These are phyloP conservation scores for Aspergillus terreus DNA, from an alignment of 2,329 filamentous ascomycete genomes.

Conservation along the genomic window DNA sequence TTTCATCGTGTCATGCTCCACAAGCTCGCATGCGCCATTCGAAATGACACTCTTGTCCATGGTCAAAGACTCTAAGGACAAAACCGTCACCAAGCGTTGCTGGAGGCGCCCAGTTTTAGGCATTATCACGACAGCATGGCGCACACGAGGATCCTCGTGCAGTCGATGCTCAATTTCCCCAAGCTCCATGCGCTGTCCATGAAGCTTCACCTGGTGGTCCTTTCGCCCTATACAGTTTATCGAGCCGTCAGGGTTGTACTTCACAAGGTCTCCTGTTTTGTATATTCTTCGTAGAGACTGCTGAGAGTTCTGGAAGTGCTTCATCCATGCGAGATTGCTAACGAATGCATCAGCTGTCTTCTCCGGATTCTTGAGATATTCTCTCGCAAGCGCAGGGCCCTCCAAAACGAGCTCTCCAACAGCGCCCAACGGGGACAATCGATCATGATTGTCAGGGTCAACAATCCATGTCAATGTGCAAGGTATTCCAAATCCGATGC, in stretches of 20 bases:
- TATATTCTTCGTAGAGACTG: constrained; percentile 19
- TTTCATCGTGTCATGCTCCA: constrained; percentile 21
- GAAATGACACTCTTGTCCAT: constrained; percentile 24
- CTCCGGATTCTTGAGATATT: constrained; percentile 35
- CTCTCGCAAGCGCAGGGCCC: constrained; percentile 36
- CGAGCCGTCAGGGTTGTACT: constrained; percentile 18
- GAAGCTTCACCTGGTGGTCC: constrained; percentile 64
- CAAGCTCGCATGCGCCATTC: constrained; percentile 30
- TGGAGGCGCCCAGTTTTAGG: constrained; percentile 42
- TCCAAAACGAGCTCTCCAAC: constrained; percentile 34
- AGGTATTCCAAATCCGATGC: constrained; percentile 20
- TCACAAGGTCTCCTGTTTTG: constrained; percentile 25
- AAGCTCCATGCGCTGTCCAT: constrained; percentile 63
- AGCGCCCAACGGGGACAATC: constrained; percentile 35
- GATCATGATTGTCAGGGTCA: constrained; percentile 27
- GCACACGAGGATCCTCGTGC: constrained; percentile 28
- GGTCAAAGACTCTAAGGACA: constrained; percentile 32
- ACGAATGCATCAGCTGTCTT: constrained; percentile 30
- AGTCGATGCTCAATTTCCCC: constrained; percentile 45
- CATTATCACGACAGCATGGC: constrained; percentile 42
- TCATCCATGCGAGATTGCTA: constrained; percentile 23
- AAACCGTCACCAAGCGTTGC: constrained; percentile 43
- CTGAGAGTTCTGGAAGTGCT: constrained; percentile 5
- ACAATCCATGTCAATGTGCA: constrained; percentile 30
- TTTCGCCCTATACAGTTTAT: constrained; percentile 46